phyloP scores from a whole-genome alignment of 331 rosid species.

The Rosa hybrid region DNA sequence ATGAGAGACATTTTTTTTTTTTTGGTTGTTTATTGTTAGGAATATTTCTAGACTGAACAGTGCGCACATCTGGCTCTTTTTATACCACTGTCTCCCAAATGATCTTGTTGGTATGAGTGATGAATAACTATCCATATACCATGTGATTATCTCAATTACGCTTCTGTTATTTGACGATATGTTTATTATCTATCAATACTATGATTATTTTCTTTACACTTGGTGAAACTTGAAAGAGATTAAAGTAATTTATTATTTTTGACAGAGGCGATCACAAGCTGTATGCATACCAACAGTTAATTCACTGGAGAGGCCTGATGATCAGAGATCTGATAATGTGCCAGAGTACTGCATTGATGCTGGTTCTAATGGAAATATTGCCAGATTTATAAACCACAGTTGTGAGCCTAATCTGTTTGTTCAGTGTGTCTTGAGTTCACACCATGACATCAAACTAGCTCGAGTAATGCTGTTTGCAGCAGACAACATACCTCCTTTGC shows the following conservation, averaged over 20 bases:
- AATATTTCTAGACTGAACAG: neutral
- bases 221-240: neutral
- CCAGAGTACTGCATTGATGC: slow-evolving; percentile 96
- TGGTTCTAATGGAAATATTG: slow-evolving; percentile 80
- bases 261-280: slow-evolving; percentile 70
- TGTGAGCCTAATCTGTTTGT: slow-evolving; percentile 96
- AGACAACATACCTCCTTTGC: slow-evolving; percentile 92
- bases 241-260: slow-evolving; percentile 11
- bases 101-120: neutral
- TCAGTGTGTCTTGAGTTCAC: slow-evolving; percentile 93
- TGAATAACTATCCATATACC: neutral
- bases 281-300: slow-evolving; percentile 35
- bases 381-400: slow-evolving; percentile 90
- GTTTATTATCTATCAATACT: neutral
- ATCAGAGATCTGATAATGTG: slow-evolving; percentile 50
- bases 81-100: neutral
- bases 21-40: neutral
- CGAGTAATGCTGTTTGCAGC: slow-evolving; percentile 92
- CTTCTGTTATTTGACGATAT: neutral
- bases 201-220: neutral
- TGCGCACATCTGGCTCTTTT: neutral
- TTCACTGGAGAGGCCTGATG: slow-evolving; percentile 58
- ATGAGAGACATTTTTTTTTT: neutral
- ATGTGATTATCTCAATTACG: neutral
- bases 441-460: slow-evolving; percentile 79